These are phyloP conservation scores for Pyrenochaeta sp. DNA, from an alignment of 2,329 filamentous ascomycete species.

Conservation along the genomic window DNA sequence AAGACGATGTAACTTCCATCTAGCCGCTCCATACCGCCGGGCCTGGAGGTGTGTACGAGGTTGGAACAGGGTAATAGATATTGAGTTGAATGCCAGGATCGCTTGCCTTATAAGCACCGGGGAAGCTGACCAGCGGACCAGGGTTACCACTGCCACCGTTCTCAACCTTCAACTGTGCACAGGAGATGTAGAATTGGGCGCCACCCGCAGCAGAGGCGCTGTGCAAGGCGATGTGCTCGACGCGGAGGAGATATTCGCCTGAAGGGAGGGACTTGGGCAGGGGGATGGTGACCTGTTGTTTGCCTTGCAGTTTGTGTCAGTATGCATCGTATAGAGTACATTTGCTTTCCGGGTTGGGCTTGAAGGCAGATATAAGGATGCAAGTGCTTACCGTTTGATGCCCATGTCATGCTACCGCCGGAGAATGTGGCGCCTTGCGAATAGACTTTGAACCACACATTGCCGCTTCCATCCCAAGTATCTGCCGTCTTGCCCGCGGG, in stretches of 20 bases:
- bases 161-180: slow-evolving; percentile 56
- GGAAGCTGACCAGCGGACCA: slow-evolving; percentile 51
- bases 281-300: slow-evolving; percentile 38
- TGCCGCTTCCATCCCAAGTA: slow-evolving; percentile 43
- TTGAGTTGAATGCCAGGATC: slow-evolving; percentile 47
- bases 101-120: slow-evolving; percentile 49
- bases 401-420: slow-evolving; percentile 38
- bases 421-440: slow-evolving; percentile 29
- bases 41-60: slow-evolving; percentile 38
- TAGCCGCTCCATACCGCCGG: slow-evolving; percentile 43
- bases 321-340: not conserved
- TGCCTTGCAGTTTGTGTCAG: not conserved
- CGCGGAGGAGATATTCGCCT: slow-evolving; percentile 57
- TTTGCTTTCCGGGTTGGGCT: not conserved
- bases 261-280: slow-evolving; percentile 52
- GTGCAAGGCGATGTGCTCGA: slow-evolving; percentile 59
- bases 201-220: slow-evolving; percentile 43
- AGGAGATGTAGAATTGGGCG: slow-evolving; percentile 58
- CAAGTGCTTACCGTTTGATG: not conserved
- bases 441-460: slow-evolving; percentile 51
- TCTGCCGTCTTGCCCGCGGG: slow-evolving; percentile 38
- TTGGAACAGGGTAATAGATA: slow-evolving; percentile 32
- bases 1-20: not conserved
- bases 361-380: slow-evolving; percentile 25
- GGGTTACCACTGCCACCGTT: slow-evolving; percentile 50